phyloP scores from a whole-genome alignment of 192 early-diverging fungal species.

The Backusella parvicylindrica region DNA sequence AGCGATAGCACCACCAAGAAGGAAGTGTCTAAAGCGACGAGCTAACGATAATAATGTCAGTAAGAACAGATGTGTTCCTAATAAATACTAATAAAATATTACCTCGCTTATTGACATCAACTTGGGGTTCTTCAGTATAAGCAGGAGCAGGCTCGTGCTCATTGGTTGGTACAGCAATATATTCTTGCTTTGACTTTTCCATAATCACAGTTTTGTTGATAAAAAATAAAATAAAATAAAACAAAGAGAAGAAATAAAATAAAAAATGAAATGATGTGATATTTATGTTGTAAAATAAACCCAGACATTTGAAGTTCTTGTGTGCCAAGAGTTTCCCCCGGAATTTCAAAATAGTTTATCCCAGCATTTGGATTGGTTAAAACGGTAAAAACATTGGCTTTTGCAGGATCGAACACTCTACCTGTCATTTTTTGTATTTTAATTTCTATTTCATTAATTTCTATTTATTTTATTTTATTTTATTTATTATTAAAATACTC shows the following conservation, averaged over 20 bases:
- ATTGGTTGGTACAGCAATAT: not conserved
- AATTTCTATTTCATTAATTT: not conserved
- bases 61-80: not conserved
- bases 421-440: not conserved
- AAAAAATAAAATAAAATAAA: not conserved
- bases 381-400: not conserved
- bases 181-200: slow-evolving; percentile 6
- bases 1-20: slow-evolving; percentile 6
- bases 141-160: not conserved
- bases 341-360: not conserved
- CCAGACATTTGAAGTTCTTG: not conserved
- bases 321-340: not conserved
- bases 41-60: not conserved
- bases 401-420: not conserved
- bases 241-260: not conserved
- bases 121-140: not conserved
- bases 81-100: not conserved
- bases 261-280: not conserved
- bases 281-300: not conserved
- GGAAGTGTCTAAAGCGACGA: not conserved
- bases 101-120: not conserved
- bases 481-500: not conserved
- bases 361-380: not conserved
- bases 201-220: not conserved
- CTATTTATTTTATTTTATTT: not conserved